phyloP scores from a whole-genome alignment of 2,329 filamentous ascomycete genomes.

The Exophiala sp. region DNA sequence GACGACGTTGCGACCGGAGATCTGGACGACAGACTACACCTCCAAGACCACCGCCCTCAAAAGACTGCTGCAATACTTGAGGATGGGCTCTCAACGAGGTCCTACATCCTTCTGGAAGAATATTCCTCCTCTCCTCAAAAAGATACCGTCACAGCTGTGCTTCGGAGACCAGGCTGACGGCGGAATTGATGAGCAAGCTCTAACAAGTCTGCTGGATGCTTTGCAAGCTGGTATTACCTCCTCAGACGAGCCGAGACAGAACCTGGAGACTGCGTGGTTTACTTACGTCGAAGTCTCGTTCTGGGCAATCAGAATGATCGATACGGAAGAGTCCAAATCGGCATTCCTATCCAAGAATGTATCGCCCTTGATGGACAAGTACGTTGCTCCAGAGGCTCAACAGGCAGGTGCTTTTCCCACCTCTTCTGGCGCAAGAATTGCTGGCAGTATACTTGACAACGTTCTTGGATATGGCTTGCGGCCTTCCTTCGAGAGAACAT shows the following conservation, averaged over 20 bases:
- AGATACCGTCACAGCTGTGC: constrained; percentile 55
- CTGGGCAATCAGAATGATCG: constrained; percentile 49
- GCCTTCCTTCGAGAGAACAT: constrained; percentile 54
- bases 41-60: constrained; percentile 55
- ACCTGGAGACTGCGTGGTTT: constrained; percentile 29
- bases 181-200: constrained; percentile 43
- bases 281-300: constrained; percentile 66
- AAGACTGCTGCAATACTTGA: constrained; percentile 68
- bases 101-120: constrained; percentile 69
- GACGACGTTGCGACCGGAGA: constrained; percentile 60
- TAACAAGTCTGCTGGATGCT: constrained; percentile 61
- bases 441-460: constrained; percentile 37
- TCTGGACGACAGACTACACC: constrained; percentile 68
- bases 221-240: constrained; percentile 68
- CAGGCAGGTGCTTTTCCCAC: constrained; percentile 51
- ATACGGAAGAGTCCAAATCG: constrained; percentile 46
- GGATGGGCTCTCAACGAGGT: constrained; percentile 80
- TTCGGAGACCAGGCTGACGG: constrained; percentile 39
- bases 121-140: constrained; percentile 59
- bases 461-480: constrained; percentile 35
- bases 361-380: constrained; percentile 53
- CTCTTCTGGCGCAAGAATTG: constrained; percentile 36
- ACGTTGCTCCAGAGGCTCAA: constrained; percentile 48
- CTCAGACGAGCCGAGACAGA: constrained; percentile 63
- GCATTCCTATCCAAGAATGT: constrained; percentile 48